These are phyloP conservation scores for Xylaria sp. DNA, from an alignment of 2,329 filamentous ascomycete species.

Conservation along the genomic window DNA sequence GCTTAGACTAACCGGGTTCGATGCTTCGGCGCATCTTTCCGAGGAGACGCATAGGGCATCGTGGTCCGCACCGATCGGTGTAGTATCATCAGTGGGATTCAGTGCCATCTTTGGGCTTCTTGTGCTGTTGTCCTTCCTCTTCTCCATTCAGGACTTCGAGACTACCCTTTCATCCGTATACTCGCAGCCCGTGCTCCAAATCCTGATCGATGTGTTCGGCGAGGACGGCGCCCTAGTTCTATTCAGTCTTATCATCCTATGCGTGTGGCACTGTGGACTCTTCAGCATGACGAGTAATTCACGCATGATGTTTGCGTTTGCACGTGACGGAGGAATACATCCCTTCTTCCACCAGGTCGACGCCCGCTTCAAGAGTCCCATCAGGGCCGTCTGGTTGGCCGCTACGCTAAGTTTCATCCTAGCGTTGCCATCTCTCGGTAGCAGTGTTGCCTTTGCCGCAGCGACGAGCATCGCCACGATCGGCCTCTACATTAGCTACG, in stretches of 20 bases:
- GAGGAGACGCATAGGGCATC: constrained; percentile 67
- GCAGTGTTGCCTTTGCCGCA: constrained; percentile 64
- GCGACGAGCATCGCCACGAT: constrained; percentile 69
- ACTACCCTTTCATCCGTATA: constrained; percentile 57
- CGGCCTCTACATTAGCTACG: constrained; percentile 68
- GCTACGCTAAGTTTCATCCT: constrained; percentile 64
- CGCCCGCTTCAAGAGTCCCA: constrained; percentile 58
- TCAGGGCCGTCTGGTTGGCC: constrained; percentile 66
- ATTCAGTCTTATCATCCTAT: constrained; percentile 66
- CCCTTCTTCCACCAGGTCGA: constrained; percentile 66
- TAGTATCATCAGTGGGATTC: constrained; percentile 66
- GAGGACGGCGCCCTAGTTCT: constrained; percentile 64
- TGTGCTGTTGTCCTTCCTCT: constrained; percentile 65
- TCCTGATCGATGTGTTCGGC: constrained; percentile 66
- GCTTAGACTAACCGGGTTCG: constrained; percentile 56
- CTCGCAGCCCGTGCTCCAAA: constrained; percentile 66
- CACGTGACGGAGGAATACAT: constrained; percentile 65
- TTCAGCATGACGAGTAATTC: constrained; percentile 67
- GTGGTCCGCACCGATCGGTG: constrained; percentile 67
- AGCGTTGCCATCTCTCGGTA: constrained; percentile 65
- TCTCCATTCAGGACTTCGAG: constrained; percentile 68
- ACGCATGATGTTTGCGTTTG: constrained; percentile 70
- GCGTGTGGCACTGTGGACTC: constrained; percentile 69
- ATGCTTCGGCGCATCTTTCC: constrained; percentile 65
- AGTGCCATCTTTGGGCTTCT: constrained; percentile 51